A percentile compares a stretch with the other conserved stretches of the same genome.
Conservation (phyloP, 1,139 yeast species). For the Suhomyces anneliseae region DNA sequence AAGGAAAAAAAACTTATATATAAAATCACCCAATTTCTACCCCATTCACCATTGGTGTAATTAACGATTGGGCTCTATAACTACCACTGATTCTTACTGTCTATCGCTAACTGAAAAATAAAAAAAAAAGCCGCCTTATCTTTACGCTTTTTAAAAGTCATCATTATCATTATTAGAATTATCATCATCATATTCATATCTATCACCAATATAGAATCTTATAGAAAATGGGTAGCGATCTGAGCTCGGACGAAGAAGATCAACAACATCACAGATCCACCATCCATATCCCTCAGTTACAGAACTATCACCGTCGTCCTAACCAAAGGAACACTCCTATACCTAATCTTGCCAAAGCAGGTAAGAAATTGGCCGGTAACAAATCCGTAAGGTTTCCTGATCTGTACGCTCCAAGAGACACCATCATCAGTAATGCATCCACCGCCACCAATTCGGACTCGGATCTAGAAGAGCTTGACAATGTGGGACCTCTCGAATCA, state of each 20-base stretch:
- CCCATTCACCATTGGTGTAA: background rate
- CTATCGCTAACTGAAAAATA: background rate
- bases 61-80: background rate
- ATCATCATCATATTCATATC: no score
- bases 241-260: conserved; percentile 9
- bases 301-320: conserved; percentile 21
- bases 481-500: conserved; percentile 8
- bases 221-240: background rate
- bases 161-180: no score
- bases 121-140: no score
- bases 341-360: conserved; percentile 31
- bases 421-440: conserved; percentile 27
- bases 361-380: conserved; percentile 17
- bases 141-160: no score
- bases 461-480: conserved; percentile 16
- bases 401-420: conserved; percentile 25
- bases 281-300: conserved; percentile 27
- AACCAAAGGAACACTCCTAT: conserved; percentile 20
- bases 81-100: background rate
- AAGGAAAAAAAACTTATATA: no score
- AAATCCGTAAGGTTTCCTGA: conserved; percentile 35
- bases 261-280: conserved; percentile 19
- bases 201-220: no score
- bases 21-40: background rate
- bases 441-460: conserved; percentile 25